These are phyloP conservation scores for Acer saccharum DNA, from an alignment of 345 rosid species.

Conservation along the genomic window DNA sequence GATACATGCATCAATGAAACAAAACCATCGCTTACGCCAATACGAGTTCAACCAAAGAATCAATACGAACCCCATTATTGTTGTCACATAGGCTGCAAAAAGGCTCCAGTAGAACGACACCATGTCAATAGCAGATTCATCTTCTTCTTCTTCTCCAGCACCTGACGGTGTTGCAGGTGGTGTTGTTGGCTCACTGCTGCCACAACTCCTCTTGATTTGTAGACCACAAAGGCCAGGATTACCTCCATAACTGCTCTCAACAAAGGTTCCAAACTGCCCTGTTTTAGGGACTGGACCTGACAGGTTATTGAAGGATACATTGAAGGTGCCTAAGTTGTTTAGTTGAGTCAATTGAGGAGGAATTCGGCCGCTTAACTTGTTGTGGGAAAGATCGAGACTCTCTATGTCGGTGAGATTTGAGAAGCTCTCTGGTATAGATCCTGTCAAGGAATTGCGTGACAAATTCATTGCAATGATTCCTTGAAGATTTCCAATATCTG, in stretches of 20 bases:
- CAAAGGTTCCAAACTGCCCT: too few relatives aligned
- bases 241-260: too few relatives aligned
- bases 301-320: too few relatives aligned
- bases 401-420: background rate
- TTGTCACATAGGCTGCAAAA: conserved; percentile 11
- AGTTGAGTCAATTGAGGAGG: too few relatives aligned
- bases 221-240: too few relatives aligned
- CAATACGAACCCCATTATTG: background rate
- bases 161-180: background rate
- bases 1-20: conserved; percentile 15
- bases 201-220: too few relatives aligned
- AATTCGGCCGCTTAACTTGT: too few relatives aligned
- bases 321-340: too few relatives aligned
- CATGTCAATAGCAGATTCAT: conserved; percentile 5
- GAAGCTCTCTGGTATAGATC: background rate
- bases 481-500: background rate
- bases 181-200: too few relatives aligned
- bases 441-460: background rate
- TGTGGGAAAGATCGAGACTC: too few relatives aligned
- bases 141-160: background rate
- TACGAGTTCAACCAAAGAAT: conserved; percentile 17
- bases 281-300: too few relatives aligned
- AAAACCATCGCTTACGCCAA: conserved; percentile 24
- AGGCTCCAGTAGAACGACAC: conserved; percentile 21
- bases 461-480: background rate